Conservation (phyloP, 2,329 filamentous ascomycete genomes). For the Fonsecaea erecta region DNA sequence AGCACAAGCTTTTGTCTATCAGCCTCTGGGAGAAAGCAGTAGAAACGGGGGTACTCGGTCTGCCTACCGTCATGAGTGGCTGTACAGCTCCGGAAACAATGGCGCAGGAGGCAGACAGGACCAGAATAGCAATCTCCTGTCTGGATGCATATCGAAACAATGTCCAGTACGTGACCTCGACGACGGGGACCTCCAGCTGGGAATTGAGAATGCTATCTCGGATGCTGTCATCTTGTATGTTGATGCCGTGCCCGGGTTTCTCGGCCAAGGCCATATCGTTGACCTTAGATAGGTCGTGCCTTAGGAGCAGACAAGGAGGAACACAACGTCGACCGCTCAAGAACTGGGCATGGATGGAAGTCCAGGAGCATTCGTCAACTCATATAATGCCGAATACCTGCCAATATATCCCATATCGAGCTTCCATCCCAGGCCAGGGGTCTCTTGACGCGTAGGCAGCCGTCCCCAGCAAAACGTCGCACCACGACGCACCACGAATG, state of each 20-base stretch:
- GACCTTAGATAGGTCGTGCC: too few relatives aligned
- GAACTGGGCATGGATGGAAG: not conserved
- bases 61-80: slow-evolving; percentile 73
- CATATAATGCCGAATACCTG: not conserved
- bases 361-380: not conserved
- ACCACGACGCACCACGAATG: not conserved
- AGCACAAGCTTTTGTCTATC: slow-evolving; percentile 61
- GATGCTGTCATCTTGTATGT: not conserved
- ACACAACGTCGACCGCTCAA: not conserved
- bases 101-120: slow-evolving; percentile 64
- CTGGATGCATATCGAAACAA: slow-evolving; percentile 71
- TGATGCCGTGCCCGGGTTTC: not conserved
- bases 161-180: slow-evolving; percentile 66
- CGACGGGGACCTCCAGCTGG: slow-evolving; percentile 67
- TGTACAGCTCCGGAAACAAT: slow-evolving; percentile 74
- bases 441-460: not conserved
- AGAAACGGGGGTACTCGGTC: not conserved
- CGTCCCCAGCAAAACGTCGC: too few relatives aligned
- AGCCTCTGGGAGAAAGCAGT: not conserved
- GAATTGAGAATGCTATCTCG: slow-evolving; percentile 62
- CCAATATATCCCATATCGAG: not conserved
- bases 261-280: not conserved
- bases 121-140: slow-evolving; percentile 66
- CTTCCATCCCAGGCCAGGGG: not conserved
- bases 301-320: too few relatives aligned